Evolutionary conservation across 495 filamentous ascomycete species (phyloP).

Genomic region (Penicillium ucsense): DNA sequence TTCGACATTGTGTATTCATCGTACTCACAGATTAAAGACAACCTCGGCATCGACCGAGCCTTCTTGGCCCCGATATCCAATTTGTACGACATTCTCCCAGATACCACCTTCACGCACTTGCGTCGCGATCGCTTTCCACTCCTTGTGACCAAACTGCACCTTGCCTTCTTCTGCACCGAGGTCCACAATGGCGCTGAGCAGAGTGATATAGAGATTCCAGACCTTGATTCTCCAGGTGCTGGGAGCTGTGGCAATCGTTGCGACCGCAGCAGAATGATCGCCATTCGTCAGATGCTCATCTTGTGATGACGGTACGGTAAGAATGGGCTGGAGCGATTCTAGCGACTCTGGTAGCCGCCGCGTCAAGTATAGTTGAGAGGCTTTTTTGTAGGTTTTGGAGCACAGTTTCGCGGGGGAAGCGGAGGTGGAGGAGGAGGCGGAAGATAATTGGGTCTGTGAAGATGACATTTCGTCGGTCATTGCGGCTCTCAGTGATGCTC

Average conservation of each 20-base stretch:
- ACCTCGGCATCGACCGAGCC: constrained; percentile 92
- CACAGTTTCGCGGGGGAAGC: constrained; percentile 54
- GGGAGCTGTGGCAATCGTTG: constrained; percentile 65
- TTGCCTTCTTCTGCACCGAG: constrained; percentile 86
- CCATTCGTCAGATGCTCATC: constrained; percentile 30
- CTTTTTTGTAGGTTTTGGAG: constrained; percentile 65
- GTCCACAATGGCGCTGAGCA: constrained; percentile 83
- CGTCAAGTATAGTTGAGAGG: constrained; percentile 84
- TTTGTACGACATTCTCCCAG: constrained; percentile 84
- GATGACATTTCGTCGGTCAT: constrained; percentile 34
- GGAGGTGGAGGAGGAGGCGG: constrained; percentile 31
- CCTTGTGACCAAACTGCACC: constrained; percentile 66
- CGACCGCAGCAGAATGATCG: constrained; percentile 29
- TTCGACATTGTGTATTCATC: too few relatives aligned
- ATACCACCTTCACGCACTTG: constrained; percentile 78
- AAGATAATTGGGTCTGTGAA: constrained; percentile 35
- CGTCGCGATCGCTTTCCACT: constrained; percentile 70
- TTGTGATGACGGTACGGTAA: constrained; percentile 35
- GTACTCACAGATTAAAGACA: constrained; percentile 73
- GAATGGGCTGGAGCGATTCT: constrained; percentile 68
- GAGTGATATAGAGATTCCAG: constrained; percentile 92
- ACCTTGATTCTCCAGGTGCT: constrained; percentile 79
- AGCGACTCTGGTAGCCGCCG: constrained; percentile 83
- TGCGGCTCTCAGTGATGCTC: constrained; percentile 5
- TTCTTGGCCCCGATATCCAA: constrained; percentile 77